Conservation (phyloP, 139 green algal genomes). For the Deuterostichococcus epilithicus region DNA sequence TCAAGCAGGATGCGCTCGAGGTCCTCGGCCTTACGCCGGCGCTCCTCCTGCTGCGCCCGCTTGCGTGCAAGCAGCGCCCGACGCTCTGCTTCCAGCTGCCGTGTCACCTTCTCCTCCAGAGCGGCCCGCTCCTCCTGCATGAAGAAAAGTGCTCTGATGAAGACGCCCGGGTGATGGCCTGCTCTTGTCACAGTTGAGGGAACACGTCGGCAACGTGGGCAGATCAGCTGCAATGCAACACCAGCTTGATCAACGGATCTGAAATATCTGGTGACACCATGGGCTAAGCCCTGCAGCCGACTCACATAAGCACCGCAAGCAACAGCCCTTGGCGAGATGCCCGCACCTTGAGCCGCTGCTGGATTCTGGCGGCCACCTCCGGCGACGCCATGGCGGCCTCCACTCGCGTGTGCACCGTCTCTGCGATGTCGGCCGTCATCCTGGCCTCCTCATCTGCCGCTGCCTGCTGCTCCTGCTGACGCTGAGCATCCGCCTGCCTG, state of each 20-base stretch:
- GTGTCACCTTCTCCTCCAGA: constrained; percentile 37
- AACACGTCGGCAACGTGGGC: too few relatives aligned
- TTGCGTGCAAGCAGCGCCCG: constrained; percentile 35
- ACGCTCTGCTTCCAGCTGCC: constrained; percentile 34
- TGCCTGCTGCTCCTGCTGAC: constrained; percentile 18
- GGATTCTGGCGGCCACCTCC: constrained; percentile 18
- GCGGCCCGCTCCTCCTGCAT: constrained; percentile 27
- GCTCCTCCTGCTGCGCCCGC: constrained; percentile 37
- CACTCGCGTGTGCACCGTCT: constrained; percentile 20
- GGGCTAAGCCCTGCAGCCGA: too few relatives aligned
- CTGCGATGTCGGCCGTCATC: constrained; percentile 24
- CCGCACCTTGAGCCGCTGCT: constrained; percentile 13
- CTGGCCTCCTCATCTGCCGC: constrained; percentile 28
- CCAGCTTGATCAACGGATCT: too few relatives aligned
- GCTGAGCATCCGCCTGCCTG: constrained; percentile 9
- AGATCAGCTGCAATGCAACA: too few relatives aligned
- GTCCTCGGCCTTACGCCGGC: constrained; percentile 29
- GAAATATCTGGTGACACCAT: too few relatives aligned
- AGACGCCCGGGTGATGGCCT: too few relatives aligned
- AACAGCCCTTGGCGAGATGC: too few relatives aligned
- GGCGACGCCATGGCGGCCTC: constrained; percentile 20
- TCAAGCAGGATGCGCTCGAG: constrained; percentile 40
- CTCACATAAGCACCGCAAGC: too few relatives aligned
- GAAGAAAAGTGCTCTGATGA: too few relatives aligned
- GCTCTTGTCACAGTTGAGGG: too few relatives aligned